These are phyloP conservation scores for Spongospora subterranea DNA, from an alignment of 208 protist species.

Conservation along the genomic window DNA sequence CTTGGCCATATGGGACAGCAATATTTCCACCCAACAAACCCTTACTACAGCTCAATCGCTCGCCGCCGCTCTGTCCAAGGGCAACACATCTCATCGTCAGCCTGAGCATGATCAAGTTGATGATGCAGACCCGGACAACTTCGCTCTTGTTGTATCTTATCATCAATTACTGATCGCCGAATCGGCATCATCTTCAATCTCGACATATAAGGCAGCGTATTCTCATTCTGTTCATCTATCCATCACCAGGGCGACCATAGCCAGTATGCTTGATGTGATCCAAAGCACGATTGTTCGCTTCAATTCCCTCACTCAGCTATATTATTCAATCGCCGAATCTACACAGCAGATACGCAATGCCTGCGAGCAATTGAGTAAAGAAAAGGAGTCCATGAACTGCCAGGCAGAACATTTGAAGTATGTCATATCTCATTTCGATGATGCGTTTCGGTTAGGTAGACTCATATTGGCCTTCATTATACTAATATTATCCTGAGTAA, in stretches of 20 bases:
- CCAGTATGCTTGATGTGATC: neutral
- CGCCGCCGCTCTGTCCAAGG: neutral
- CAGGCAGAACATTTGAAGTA: neutral
- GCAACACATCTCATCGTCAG: no score
- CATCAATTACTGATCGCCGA: neutral
- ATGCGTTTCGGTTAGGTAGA: neutral
- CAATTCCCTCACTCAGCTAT: neutral
- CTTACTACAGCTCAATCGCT: neutral
- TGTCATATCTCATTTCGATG: constrained; percentile 35
- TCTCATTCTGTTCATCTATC: neutral
- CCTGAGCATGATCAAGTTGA: neutral
- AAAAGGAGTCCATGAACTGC: neutral
- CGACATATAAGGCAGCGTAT: no score
- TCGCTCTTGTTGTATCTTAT: neutral
- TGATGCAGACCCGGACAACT: neutral
- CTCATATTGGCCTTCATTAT: neutral
- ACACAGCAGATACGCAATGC: neutral
- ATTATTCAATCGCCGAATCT: neutral
- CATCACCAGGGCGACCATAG: neutral
- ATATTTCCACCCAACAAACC: neutral
- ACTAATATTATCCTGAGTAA: neutral
- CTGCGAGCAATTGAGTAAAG: neutral
- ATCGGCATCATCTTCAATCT: neutral
- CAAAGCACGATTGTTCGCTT: neutral
- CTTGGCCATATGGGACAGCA: neutral